Evolutionary conservation across 768 basidiomycete species (phyloP).

Genomic region (Gyrodon lividus): DNA sequence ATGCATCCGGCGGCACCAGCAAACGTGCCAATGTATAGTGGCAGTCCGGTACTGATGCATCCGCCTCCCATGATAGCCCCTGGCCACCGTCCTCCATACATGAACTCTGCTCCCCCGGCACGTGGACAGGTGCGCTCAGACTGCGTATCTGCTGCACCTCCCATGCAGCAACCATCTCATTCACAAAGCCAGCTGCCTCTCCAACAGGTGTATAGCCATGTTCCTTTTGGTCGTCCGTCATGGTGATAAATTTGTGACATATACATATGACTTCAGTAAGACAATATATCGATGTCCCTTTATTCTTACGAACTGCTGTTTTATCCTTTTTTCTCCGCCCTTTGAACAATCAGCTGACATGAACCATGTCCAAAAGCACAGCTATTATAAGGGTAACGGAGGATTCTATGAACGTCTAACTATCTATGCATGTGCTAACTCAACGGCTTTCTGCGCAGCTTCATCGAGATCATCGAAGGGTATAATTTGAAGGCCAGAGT

Average conservation of each 20-base stretch:
- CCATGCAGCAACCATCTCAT: conserved; percentile 38
- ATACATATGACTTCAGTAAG: conserved; percentile 15
- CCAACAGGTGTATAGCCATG: conserved; percentile 31
- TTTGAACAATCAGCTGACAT: neutral
- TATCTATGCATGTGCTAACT: conserved; percentile 54
- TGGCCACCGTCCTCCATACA: conserved; percentile 34
- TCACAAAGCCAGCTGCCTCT: conserved; percentile 25
- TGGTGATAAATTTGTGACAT: conserved; percentile 26
- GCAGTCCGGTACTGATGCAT: conserved; percentile 70
- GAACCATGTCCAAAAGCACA: no score
- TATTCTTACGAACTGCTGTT: conserved; percentile 21
- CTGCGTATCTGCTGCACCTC: conserved; percentile 38
- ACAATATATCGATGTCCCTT: conserved; percentile 36
- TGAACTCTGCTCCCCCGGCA: conserved; percentile 48
- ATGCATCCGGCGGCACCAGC: conserved; percentile 53
- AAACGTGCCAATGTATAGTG: conserved; percentile 54
- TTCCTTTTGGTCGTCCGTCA: conserved; percentile 29
- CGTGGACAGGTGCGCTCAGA: conserved; percentile 52
- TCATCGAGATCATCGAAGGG: conserved; percentile 93
- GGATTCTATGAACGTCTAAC: conserved; percentile 20
- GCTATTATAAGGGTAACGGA: conserved; percentile 20
- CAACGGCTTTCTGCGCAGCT: conserved; percentile 79
- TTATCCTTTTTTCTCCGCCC: conserved; percentile 14
- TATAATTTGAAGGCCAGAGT: conserved; percentile 90
- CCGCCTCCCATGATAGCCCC: conserved; percentile 41